Conservation (phyloP, 176 grass and related monocot species). For the Eragrostis nindensis region DNA sequence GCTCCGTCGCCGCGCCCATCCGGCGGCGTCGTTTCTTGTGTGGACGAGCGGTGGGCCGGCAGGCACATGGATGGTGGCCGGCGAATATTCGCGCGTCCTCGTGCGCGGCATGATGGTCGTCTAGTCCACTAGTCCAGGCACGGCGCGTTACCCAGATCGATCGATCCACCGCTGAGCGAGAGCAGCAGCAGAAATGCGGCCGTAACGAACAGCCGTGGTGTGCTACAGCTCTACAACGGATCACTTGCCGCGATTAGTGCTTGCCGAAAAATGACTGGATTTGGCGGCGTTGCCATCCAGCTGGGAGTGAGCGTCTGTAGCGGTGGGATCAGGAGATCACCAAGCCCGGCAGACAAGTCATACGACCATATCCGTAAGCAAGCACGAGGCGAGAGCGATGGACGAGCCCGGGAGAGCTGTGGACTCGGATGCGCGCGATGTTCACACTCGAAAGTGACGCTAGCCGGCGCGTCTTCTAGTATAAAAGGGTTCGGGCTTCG, state of each 20-base stretch:
- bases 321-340: neutral
- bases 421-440: neutral
- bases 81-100: conserved; percentile 11
- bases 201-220: neutral
- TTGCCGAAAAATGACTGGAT: neutral
- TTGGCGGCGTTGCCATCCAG: neutral
- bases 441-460: conserved; percentile 5
- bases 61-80: neutral
- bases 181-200: neutral
- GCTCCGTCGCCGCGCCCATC: neutral
- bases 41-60: neutral
- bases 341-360: neutral
- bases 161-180: neutral
- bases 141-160: too few relatives aligned
- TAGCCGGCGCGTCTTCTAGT: neutral
- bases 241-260: neutral
- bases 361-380: neutral
- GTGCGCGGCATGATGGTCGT: conserved; percentile 2
- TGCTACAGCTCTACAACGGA: neutral
- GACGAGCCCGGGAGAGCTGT: neutral
- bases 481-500: neutral
- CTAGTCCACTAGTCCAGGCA: neutral
- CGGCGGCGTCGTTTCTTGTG: neutral
- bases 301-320: neutral
- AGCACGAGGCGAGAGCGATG: too few relatives aligned